Percentiles rank a stretch among this genome's conserved stretches.
Conservation (phyloP, 441 rosid species). For the Metrosideros polymorpha region DNA sequence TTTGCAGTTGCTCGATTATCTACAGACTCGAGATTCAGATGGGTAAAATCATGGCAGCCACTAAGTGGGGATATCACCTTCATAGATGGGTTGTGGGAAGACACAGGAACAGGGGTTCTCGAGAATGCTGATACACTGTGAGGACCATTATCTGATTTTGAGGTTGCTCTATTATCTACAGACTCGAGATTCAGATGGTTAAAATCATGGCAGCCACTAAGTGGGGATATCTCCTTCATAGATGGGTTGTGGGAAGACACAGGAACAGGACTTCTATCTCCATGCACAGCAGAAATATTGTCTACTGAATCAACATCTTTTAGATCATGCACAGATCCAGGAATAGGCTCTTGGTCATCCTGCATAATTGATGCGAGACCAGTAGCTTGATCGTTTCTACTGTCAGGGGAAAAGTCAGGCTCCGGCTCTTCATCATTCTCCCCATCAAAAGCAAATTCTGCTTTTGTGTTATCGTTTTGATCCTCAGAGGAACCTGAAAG, state of each 20-base stretch:
- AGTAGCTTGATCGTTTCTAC: background rate
- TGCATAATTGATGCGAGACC: background rate
- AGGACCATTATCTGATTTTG: slow-evolving; percentile 35
- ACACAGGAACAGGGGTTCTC: slow-evolving; percentile 1
- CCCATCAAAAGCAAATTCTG: slow-evolving; percentile 14
- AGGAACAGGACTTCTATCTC: background rate
- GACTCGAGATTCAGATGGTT: slow-evolving; percentile 22
- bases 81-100: slow-evolving; percentile 31
- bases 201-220: slow-evolving; percentile 17
- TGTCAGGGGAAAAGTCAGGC: slow-evolving; percentile 12
- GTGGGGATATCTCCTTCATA: slow-evolving; percentile 33
- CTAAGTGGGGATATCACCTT: slow-evolving; percentile 30
- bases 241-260: slow-evolving; percentile 29
- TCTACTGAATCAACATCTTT: background rate
- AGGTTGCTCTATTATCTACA: slow-evolving; percentile 22
- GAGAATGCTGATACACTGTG: slow-evolving; percentile 15
- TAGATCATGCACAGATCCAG: background rate
- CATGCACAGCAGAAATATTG: background rate
- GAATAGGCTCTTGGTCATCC: background rate
- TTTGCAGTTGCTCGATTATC: slow-evolving; percentile 26
- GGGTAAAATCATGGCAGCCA: slow-evolving; percentile 20
- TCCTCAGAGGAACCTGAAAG: background rate
- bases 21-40: slow-evolving; percentile 22
- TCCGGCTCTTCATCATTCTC: slow-evolving; percentile 37
- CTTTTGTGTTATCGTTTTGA: slow-evolving; percentile 14